Evolutionary conservation across 1,284 basidiomycete genomes (phyloP).

Genomic region (Uromyces viciae-fabae): DNA sequence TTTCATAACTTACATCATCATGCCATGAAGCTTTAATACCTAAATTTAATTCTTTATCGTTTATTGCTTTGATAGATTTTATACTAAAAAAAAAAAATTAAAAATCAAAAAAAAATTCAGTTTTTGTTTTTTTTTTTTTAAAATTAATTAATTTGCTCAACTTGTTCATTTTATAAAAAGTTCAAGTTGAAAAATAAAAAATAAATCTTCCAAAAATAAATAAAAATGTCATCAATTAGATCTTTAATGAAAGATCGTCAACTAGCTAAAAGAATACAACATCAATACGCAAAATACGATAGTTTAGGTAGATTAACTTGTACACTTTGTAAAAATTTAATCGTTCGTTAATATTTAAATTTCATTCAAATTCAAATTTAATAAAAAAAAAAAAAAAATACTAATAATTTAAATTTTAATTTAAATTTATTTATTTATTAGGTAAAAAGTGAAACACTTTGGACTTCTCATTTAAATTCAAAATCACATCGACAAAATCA

Average conservation of each 20-base stretch:
- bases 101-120: not conserved
- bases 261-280: conserved; percentile 38
- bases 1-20: conserved; percentile 27
- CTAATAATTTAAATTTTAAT: not conserved
- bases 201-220: not conserved
- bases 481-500: conserved; percentile 41
- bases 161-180: not conserved
- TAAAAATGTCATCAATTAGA: conserved; percentile 36
- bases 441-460: conserved; percentile 44
- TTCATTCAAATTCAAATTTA: not conserved
- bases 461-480: conserved; percentile 40
- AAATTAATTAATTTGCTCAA: too few relatives aligned
- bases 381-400: not conserved
- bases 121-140: not conserved
- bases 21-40: conserved; percentile 42
- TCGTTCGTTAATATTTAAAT: conserved; percentile 17
- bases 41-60: conserved; percentile 32
- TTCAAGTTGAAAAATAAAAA: not conserved
- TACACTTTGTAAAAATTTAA: conserved; percentile 32
- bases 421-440: conserved; percentile 8
- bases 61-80: conserved; percentile 37
- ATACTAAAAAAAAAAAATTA: conserved; percentile 14
- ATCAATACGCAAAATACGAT: conserved; percentile 42
- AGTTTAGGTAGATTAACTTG: conserved; percentile 36
- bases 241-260: conserved; percentile 45